A percentile compares a stretch with the other conserved stretches of the same genome.
Conservation (phyloP, 2,329 filamentous ascomycete species). For the Aphanoascus verrucosus region DNA sequence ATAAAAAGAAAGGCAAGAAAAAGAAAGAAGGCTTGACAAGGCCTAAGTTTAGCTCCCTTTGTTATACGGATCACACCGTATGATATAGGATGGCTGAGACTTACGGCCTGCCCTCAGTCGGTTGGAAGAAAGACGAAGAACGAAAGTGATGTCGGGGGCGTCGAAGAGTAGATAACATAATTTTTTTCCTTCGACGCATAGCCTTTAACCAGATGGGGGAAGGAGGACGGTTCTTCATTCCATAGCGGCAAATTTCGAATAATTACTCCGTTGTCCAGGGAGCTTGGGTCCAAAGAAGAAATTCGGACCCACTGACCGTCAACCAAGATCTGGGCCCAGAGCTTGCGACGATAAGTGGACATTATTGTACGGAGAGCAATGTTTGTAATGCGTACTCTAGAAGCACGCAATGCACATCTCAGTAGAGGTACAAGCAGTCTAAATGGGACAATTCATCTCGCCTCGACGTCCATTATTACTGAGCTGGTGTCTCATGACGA, state of each 20-base stretch:
- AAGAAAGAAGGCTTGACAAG: too few species aligned
- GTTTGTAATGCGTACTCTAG: too few species aligned
- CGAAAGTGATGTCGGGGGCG: background rate
- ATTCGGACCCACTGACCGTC: background rate
- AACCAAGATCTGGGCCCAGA: too few species aligned
- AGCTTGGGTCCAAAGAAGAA: background rate
- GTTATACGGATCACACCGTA: background rate
- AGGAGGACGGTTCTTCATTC: background rate
- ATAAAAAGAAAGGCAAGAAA: too few species aligned
- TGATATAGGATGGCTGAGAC: background rate
- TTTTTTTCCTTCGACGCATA: background rate
- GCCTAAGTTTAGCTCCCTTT: background rate
- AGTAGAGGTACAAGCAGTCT: too few species aligned
- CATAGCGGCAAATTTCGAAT: too few species aligned
- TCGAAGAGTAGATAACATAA: background rate
- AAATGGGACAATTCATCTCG: too few species aligned
- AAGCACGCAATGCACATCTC: too few species aligned
- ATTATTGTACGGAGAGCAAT: too few species aligned
- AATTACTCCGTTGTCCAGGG: background rate
- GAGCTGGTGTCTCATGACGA: too few species aligned
- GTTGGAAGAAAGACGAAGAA: background rate
- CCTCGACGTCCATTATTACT: too few species aligned
- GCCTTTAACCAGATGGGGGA: background rate
- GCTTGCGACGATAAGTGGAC: too few species aligned
- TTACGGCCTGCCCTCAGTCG: background rate